These are phyloP conservation scores for Trichocomaceae sp. DNA, from an alignment of 2,329 filamentous ascomycete species.

Conservation along the genomic window DNA sequence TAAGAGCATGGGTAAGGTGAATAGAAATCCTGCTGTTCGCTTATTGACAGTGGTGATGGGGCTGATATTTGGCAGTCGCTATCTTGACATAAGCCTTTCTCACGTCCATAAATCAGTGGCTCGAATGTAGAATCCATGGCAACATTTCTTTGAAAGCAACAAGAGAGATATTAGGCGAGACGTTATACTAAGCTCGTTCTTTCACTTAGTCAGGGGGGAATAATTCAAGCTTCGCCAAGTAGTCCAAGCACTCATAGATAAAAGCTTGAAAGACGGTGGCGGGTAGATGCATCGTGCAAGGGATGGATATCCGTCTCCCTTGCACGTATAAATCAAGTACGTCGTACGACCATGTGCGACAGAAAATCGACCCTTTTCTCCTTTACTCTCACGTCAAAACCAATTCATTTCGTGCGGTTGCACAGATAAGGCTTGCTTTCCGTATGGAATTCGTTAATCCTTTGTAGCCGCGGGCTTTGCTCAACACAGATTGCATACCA, in stretches of 20 bases:
- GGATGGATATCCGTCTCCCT: not conserved
- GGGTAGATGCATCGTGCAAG: conserved; percentile 5
- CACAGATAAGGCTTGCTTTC: too few relatives aligned
- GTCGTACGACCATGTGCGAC: too few relatives aligned
- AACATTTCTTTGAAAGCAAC: not conserved
- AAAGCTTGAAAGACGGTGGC: conserved; percentile 2
- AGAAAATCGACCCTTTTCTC: too few relatives aligned
- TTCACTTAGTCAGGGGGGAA: not conserved
- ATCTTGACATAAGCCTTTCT: not conserved
- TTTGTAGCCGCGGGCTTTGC: too few relatives aligned
- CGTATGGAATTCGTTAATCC: too few relatives aligned
- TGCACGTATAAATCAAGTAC: not conserved
- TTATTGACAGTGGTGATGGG: not conserved
- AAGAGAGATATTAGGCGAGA: not conserved
- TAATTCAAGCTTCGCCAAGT: conserved; percentile 13
- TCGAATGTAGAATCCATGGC: not conserved
- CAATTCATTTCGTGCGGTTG: too few relatives aligned
- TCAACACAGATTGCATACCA: too few relatives aligned
- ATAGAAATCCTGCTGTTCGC: not conserved
- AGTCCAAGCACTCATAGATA: not conserved
- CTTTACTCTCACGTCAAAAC: too few relatives aligned
- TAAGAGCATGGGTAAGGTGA: not conserved
- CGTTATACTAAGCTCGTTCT: not conserved
- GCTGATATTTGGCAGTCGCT: not conserved
- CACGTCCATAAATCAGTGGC: not conserved